Percentiles rank a stretch among this genome's conserved stretches.
Evolutionary conservation across 441 rosid genomes (phyloP).

Genomic region (Jatropha multifida): DNA sequence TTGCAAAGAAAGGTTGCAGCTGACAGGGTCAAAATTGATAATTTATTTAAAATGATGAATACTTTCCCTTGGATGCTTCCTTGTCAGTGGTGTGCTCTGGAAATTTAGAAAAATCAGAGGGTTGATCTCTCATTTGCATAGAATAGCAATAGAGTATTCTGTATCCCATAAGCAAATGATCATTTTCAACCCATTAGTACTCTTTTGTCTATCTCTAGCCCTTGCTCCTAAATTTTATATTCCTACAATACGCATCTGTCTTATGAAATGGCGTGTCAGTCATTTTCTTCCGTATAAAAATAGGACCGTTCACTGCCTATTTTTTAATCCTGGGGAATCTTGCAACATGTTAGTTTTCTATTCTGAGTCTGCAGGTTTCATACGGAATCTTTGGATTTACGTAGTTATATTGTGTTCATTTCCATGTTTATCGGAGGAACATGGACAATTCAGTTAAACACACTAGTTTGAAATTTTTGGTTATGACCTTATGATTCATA

Average conservation of each 20-base stretch:
- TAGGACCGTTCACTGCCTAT: constrained; percentile 27
- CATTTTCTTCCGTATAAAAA: constrained; percentile 28
- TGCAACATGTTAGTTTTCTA: constrained; percentile 21
- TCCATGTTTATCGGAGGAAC: constrained; percentile 21
- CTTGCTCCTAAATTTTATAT: constrained; percentile 15
- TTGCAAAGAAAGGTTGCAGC: neutral
- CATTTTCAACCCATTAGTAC: constrained; percentile 34
- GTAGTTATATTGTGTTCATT: constrained; percentile 17
- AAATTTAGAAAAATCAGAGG: constrained; percentile 28
- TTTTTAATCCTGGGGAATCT: constrained; percentile 33
- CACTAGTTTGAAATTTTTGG: constrained; percentile 14
- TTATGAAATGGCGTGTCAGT: constrained; percentile 33
- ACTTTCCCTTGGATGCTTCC: constrained; percentile 18
- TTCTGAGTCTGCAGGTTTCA: constrained; percentile 23
- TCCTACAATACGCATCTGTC: constrained; percentile 2
- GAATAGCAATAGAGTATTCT: neutral
- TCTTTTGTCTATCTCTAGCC: constrained; percentile 31
- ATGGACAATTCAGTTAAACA: constrained; percentile 17
- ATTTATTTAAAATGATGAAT: neutral
- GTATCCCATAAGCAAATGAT: constrained; percentile 25
- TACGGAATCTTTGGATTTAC: constrained; percentile 34
- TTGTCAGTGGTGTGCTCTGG: constrained; percentile 27
- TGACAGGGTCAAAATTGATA: neutral
- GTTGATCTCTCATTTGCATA: constrained; percentile 10
- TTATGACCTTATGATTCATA: constrained; percentile 10